phyloP scores from a whole-genome alignment of 495 filamentous ascomycete species.

The Penicillium coprophilum region DNA sequence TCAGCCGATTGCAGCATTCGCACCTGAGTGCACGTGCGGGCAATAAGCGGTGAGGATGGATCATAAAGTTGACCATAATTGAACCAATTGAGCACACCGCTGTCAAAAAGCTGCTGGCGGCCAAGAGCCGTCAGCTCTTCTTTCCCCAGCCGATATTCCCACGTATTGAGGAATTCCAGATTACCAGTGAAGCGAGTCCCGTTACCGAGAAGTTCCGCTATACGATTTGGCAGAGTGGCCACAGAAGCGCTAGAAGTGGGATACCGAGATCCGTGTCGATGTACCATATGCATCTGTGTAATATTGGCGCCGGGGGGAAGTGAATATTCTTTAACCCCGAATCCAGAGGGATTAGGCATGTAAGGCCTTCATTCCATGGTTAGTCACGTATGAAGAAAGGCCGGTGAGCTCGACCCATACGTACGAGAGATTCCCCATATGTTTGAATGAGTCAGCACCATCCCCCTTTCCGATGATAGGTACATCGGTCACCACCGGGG shows the following conservation, averaged over 20 bases:
- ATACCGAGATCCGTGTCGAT: conserved; percentile 46
- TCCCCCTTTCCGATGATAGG: conserved; percentile 50
- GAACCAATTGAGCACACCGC: conserved; percentile 56
- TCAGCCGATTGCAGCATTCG: conserved; percentile 50
- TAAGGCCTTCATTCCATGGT: conserved; percentile 18
- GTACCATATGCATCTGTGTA: conserved; percentile 51
- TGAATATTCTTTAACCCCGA: conserved; percentile 57
- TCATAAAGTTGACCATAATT: conserved; percentile 62
- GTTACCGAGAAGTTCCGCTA: conserved; percentile 30
- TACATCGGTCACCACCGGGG: conserved; percentile 56
- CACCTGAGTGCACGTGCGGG: conserved; percentile 57
- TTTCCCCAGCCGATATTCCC: conserved; percentile 45
- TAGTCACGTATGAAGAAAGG: background rate
- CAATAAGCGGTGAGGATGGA: conserved; percentile 60
- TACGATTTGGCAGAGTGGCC: conserved; percentile 30
- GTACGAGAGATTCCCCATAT: conserved; percentile 50
- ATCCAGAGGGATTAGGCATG: conserved; percentile 37
- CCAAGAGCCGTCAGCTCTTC: conserved; percentile 54
- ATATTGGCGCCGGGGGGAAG: conserved; percentile 56
- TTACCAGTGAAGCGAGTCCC: conserved; percentile 45
- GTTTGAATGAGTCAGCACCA: conserved; percentile 55
- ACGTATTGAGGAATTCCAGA: conserved; percentile 51
- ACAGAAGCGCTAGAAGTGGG: conserved; percentile 35
- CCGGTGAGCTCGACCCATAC: background rate
- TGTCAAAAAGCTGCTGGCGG: conserved; percentile 51